These are phyloP conservation scores for Psophocarpus tetragonolobus DNA, from an alignment of 306 rosid genomes.

Conservation along the genomic window DNA sequence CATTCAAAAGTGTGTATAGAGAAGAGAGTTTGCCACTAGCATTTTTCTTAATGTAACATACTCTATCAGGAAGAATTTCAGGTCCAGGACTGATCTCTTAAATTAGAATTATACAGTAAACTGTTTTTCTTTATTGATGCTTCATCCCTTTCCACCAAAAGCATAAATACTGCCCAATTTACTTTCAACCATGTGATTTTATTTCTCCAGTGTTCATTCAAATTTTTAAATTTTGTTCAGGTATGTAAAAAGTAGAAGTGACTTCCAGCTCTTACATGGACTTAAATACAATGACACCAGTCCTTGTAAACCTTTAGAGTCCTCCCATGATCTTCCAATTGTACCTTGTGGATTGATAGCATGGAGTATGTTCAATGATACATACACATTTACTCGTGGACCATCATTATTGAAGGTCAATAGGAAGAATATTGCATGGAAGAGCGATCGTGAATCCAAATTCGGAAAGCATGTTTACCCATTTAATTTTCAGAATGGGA, in stretches of 20 bases:
- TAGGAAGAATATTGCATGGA: slow-evolving; percentile 92
- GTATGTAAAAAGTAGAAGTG: slow-evolving; percentile 90
- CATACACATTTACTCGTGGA: slow-evolving; percentile 67
- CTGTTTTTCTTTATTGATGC: not conserved
- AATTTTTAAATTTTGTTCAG: slow-evolving; percentile 50
- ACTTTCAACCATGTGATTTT: slow-evolving; percentile 21
- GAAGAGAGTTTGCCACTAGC: too few relatives aligned
- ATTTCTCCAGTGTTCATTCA: slow-evolving; percentile 30
- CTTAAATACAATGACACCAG: slow-evolving; percentile 62
- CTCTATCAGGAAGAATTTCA: not conserved
- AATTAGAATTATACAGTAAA: not conserved
- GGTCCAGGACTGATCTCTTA: not conserved
- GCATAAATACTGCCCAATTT: not conserved
- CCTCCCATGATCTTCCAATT: slow-evolving; percentile 58
- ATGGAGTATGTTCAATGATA: slow-evolving; percentile 96
- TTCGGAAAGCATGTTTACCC: slow-evolving; percentile 92
- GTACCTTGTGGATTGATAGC: slow-evolving; percentile 96
- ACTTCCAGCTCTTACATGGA: slow-evolving; percentile 80
- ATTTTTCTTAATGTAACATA: too few relatives aligned
- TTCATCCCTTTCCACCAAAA: not conserved
- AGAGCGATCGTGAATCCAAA: slow-evolving; percentile 87
- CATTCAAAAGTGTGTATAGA: too few relatives aligned
- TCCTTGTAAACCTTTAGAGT: slow-evolving; percentile 74
- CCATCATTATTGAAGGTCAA: slow-evolving; percentile 68
- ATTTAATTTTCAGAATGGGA: slow-evolving; percentile 90